Conservation (phyloP, 2,329 filamentous ascomycete species). For the Fusarium nisikadoi region DNA sequence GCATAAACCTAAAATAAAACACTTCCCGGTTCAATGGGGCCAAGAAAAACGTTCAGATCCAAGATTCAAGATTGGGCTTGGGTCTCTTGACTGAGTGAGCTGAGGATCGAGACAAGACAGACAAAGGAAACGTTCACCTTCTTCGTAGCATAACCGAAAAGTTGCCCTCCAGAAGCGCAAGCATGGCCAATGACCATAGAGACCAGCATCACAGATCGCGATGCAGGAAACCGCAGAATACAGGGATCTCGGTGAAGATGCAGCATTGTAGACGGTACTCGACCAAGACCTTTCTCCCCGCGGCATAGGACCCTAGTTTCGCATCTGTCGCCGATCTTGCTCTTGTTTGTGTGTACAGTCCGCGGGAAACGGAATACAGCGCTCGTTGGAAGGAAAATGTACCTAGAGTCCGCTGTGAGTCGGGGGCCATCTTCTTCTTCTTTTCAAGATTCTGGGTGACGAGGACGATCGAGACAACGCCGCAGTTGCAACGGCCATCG, state of each 20-base stretch:
- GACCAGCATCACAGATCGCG: slow-evolving; percentile 25
- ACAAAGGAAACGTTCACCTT: slow-evolving; percentile 2
- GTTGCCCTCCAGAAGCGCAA: slow-evolving; percentile 10
- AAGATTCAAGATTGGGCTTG: not conserved
- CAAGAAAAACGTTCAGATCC: slow-evolving; percentile 1
- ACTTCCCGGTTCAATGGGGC: not conserved
- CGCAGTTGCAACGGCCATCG: slow-evolving; percentile 18
- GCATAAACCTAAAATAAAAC: slow-evolving; percentile 8
- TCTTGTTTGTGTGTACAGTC: not conserved
- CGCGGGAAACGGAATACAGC: not conserved
- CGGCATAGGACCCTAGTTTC: slow-evolving; percentile 21
- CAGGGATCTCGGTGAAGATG: slow-evolving; percentile 7
- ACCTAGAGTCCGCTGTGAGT: not conserved
- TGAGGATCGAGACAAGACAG: not conserved
- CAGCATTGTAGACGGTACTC: slow-evolving; percentile 23
- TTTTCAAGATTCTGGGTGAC: slow-evolving; percentile 9
- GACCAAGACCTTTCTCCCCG: slow-evolving; percentile 11
- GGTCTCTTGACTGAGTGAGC: not conserved
- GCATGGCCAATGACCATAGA: slow-evolving; percentile 18
- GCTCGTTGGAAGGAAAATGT: not conserved
- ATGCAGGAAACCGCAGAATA: slow-evolving; percentile 11
- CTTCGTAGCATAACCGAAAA: not conserved
- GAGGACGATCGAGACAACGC: slow-evolving; percentile 23
- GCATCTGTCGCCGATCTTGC: slow-evolving; percentile 24
- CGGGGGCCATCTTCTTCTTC: not conserved